Base-by-base conservation (phyloP, 2,329 filamentous ascomycete species). In the Beauveria caledonica region DNA sequence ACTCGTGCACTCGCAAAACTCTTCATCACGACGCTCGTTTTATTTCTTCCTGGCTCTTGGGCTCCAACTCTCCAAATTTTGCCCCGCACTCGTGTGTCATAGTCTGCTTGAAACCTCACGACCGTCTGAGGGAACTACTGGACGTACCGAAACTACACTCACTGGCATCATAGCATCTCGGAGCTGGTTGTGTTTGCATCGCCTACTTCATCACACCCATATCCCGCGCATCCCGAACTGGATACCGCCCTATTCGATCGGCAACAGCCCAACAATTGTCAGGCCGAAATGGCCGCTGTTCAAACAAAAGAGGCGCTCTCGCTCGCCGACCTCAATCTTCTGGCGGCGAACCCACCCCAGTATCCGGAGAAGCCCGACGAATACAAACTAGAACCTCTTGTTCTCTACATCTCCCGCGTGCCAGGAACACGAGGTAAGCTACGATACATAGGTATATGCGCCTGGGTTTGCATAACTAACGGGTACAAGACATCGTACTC, bases 381-480 rank as follows among this genome's bases (percentile, higher is more conserved):
- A 66, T 77, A 82, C 67, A 83, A 78, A 64, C 83, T 87, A 64
- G 85, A 90, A 54, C 86, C 90, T 4, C 74, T 97, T 55, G 86
- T 87, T 2, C 82, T 99, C 45, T 99, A 99, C 74, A 95, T 99
- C 65, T 91, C 93, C 40, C 81, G 93, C 65, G 93, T 99, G 0
- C 94, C 94, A 1, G 93, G 93, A 23, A 96, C 89, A 64, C 85
- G 86, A 86, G 90, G 91, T 92, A 78, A 65, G 76, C 71, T 33
- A 10, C 7, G 27, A 6, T 40, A 7, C 39, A 23, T 11, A 10
- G 13, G 8, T 3, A 39, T 2, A 9, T 9, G 8, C 21, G 4
- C 15, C 23, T 5, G 11, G 3, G 25, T 10, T 11, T 10, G n/a
- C 9, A n/a, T 19, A 23, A 33, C 57, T 59, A 39, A 59, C 48